A percentile compares a stretch with the other conserved stretches of the same genome.
These are phyloP conservation scores for Blakeslea trispora DNA, from an alignment of 371 early-diverging fungal genomes.

Conservation along the genomic window DNA sequence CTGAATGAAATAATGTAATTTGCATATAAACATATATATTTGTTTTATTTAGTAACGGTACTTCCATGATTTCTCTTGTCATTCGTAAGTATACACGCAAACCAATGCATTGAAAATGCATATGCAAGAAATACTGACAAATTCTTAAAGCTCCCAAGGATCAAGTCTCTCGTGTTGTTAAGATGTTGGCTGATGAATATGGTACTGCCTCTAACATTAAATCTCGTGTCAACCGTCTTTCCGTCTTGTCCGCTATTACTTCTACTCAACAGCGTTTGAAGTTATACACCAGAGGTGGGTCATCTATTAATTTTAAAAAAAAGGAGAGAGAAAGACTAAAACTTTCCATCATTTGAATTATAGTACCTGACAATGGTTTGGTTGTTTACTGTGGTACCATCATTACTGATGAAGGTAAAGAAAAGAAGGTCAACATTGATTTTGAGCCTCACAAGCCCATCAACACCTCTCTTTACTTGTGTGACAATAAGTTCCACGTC, in stretches of 20 bases:
- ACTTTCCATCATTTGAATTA: background rate
- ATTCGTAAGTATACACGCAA: conserved; percentile 65
- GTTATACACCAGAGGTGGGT: conserved; percentile 80
- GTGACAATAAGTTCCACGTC: conserved; percentile 99
- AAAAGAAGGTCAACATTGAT: conserved; percentile 99
- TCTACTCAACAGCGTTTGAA: conserved; percentile 99
- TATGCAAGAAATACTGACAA: background rate
- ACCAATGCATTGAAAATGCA: background rate
- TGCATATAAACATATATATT: background rate
- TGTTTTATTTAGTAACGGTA: conserved; percentile 83
- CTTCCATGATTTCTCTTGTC: conserved; percentile 99
- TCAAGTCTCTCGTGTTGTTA: conserved; percentile 91
- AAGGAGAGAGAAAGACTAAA: background rate
- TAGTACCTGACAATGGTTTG: conserved; percentile 93
- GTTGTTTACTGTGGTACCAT: conserved; percentile 98
- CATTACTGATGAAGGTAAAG: conserved; percentile 98
- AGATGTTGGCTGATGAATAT: conserved; percentile 99
- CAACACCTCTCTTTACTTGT: conserved; percentile 99
- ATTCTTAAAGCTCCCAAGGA: conserved; percentile 77
- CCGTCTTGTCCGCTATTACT: conserved; percentile 98
- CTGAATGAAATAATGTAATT: background rate
- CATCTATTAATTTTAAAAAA: background rate
- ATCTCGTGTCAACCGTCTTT: conserved; percentile 98
- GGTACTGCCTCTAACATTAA: conserved; percentile 99
- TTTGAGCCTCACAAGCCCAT: conserved; percentile 99